Evolutionary conservation across 176 grass and related monocot genomes (phyloP).

Genomic region (Phyllostachys edulis): DNA sequence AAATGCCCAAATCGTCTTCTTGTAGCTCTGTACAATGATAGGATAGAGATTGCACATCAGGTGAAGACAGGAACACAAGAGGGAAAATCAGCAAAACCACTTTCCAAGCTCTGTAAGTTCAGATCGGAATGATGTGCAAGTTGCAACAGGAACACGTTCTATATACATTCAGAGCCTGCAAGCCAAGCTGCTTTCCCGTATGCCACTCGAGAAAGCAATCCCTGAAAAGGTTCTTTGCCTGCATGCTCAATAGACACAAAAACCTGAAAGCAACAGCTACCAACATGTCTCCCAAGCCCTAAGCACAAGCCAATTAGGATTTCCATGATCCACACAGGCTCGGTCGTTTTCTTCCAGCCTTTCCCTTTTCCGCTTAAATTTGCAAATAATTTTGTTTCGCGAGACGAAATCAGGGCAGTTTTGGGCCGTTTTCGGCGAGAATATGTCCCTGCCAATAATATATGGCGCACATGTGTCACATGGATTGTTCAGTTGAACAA

Average conservation of each 20-base stretch:
- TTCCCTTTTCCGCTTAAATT: background rate
- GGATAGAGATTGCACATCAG: background rate
- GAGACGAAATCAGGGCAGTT: background rate
- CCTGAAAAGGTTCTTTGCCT: background rate
- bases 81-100: too few relatives aligned
- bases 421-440: background rate
- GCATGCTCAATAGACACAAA: background rate
- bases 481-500: background rate
- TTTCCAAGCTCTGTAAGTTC: background rate
- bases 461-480: background rate
- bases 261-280: slow-evolving; percentile 15
- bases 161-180: background rate
- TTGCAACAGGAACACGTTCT: background rate
- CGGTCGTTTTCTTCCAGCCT: background rate
- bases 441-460: background rate
- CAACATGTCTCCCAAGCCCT: background rate
- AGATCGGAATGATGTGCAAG: too few relatives aligned
- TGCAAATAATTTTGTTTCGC: background rate
- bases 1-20: too few relatives aligned
- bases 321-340: background rate
- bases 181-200: background rate
- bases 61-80: background rate
- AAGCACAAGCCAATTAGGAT: background rate
- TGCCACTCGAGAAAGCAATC: background rate
- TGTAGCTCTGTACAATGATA: background rate